Evolutionary conservation across 1,139 yeast species (phyloP).

Genomic region (Kodamaea alishanica): DNA sequence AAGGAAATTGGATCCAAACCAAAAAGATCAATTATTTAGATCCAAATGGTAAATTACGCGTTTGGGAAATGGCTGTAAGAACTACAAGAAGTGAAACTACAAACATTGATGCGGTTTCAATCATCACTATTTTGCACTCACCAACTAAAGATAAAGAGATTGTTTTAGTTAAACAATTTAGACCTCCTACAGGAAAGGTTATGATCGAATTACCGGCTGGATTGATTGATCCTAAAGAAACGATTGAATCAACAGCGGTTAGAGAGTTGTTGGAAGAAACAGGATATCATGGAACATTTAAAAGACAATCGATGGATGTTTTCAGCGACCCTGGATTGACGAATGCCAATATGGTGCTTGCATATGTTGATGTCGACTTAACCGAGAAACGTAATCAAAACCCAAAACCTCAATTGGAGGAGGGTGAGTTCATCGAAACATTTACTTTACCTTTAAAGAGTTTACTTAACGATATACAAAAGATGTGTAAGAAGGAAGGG

Average conservation of each 20-base stretch:
- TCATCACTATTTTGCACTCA: conserved; percentile 63
- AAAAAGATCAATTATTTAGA: conserved; percentile 63
- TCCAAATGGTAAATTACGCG: conserved; percentile 61
- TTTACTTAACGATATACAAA: conserved; percentile 53
- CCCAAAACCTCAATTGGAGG: conserved; percentile 77
- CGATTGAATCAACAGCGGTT: conserved; percentile 73
- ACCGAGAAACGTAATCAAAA: conserved; percentile 56
- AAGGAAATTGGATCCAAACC: conserved; percentile 47
- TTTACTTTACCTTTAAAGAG: conserved; percentile 61
- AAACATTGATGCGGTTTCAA: conserved; percentile 84
- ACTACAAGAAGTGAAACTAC: conserved; percentile 68
- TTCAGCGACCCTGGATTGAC: conserved; percentile 94
- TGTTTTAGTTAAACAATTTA: conserved; percentile 78
- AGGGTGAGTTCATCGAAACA: conserved; percentile 83
- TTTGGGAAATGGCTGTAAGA: conserved; percentile 91
- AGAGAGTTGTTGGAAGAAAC: conserved; percentile 91
- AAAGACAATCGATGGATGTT: conserved; percentile 43
- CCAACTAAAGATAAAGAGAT: conserved; percentile 48
- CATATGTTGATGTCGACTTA: conserved; percentile 76
- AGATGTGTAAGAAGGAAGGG: conserved; percentile 54
- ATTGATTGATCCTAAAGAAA: conserved; percentile 78
- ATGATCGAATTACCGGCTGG: conserved; percentile 97
- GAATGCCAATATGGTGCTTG: conserved; percentile 81
- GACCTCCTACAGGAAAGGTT: conserved; percentile 88
- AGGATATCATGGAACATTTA: conserved; percentile 70